phyloP scores from a whole-genome alignment of 2,329 filamentous ascomycete species.

The Neophaeococcomyces mojaviensis region DNA sequence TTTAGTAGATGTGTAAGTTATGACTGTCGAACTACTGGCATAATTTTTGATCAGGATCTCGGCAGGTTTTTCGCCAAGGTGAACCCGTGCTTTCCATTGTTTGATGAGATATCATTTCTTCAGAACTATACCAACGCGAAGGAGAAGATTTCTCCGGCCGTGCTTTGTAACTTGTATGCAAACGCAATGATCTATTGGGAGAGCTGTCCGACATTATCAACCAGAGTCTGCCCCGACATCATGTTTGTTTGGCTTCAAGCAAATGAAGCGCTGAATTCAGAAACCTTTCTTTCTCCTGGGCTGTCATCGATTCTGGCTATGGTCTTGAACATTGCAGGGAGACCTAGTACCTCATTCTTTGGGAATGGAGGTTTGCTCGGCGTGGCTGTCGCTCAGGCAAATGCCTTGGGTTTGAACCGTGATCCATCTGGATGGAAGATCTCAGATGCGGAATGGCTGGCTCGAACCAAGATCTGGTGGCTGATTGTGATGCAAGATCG shows the following conservation, averaged over 20 bases:
- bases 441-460: conserved; percentile 42
- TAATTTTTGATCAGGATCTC: no score
- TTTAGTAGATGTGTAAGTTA: conserved; percentile 45
- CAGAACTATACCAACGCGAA: conserved; percentile 42
- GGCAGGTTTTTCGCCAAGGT: conserved; percentile 38
- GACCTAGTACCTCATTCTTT: conserved; percentile 53
- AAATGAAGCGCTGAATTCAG: no score
- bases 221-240: no score
- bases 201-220: neutral
- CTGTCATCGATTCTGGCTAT: conserved; percentile 52
- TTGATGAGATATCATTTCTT: conserved; percentile 49
- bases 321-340: conserved; percentile 51
- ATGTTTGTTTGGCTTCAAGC: no score
- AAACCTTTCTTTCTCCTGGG: conserved; percentile 50
- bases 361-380: conserved; percentile 49
- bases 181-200: conserved; percentile 52
- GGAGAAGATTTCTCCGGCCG: conserved; percentile 45
- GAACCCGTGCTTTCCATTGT: conserved; percentile 52
- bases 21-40: neutral
- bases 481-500: conserved; percentile 47
- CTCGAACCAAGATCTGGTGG: conserved; percentile 52
- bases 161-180: conserved; percentile 52
- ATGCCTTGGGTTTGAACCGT: conserved; percentile 49
- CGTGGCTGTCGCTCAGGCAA: conserved; percentile 45
- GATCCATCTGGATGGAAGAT: conserved; percentile 48